Evolutionary conservation across 2,329 filamentous ascomycete species (phyloP).

Genomic region (Conoideocrella luteorostrata): DNA sequence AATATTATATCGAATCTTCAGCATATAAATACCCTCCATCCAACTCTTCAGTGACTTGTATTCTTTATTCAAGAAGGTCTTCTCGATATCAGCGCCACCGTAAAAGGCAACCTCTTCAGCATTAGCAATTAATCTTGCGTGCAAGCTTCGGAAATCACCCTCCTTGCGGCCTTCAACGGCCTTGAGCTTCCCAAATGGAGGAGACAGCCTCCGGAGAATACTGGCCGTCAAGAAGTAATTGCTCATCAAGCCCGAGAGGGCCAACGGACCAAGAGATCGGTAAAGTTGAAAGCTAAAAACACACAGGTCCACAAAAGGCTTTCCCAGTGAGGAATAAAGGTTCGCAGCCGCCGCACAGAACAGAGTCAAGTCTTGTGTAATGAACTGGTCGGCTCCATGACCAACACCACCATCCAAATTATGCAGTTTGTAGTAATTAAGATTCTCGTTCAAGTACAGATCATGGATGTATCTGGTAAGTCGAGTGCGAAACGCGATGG

Average conservation of each 20-base stretch:
- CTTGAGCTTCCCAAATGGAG: slow-evolving; percentile 94
- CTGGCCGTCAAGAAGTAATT: slow-evolving; percentile 95
- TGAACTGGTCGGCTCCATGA: slow-evolving; percentile 90
- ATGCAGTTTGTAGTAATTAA: slow-evolving; percentile 92
- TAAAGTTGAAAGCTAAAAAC: slow-evolving; percentile 99
- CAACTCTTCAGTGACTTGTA: slow-evolving; percentile 89
- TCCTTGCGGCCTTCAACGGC: slow-evolving; percentile 93
- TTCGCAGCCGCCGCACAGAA: slow-evolving; percentile 92
- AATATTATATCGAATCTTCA: slow-evolving; percentile 98
- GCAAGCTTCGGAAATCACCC: slow-evolving; percentile 87
- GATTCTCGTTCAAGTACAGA: slow-evolving; percentile 86
- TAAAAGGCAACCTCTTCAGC: slow-evolving; percentile 98
- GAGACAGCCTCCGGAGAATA: slow-evolving; percentile 79
- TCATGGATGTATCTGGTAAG: slow-evolving; percentile 96
- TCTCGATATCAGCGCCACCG: slow-evolving; percentile 90
- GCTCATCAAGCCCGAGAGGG: slow-evolving; percentile 75
- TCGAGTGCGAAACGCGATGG: slow-evolving; percentile 92
- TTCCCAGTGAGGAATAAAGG: slow-evolving; percentile 93
- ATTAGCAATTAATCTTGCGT: slow-evolving; percentile 89
- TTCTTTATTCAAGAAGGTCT: slow-evolving; percentile 82
- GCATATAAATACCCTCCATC: slow-evolving; percentile 98
- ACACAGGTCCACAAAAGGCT: slow-evolving; percentile 91
- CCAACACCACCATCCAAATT: slow-evolving; percentile 92
- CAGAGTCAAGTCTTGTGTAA: slow-evolving; percentile 91
- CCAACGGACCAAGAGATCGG: slow-evolving; percentile 80